Base-by-base conservation (phyloP, 1,284 basidiomycete genomes). In the Rhodotorula sp. region DNA sequence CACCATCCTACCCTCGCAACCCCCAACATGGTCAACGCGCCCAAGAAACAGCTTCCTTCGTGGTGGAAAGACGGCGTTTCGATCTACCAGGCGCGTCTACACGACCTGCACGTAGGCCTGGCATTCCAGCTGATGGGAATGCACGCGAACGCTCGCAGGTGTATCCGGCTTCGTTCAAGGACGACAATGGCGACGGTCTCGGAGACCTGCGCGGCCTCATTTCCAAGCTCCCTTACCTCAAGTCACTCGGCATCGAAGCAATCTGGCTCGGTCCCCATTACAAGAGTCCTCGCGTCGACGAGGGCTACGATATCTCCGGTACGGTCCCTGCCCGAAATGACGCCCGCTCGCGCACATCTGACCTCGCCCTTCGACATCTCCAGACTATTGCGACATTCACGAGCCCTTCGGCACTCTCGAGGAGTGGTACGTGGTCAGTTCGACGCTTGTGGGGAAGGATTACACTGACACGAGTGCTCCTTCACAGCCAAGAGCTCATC, bases 241-340 rank as follows among this genome's bases (percentile, higher is more conserved):
- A 87, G 76, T 84, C 86, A 69, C 84, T 92, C 14, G 90, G 90
- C 7, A 85, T 88, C 29, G 88, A 91, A 77, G 86, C 90, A 2
- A 80, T 91, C 46, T 92, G 90, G 90, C 82, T 91, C 46, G 87
- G 85, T 8, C 90, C 91, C 29, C 89, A 91, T 71, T 91, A 90
- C 81, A 85, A 85, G 65, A 88, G 86, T 6, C 89, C 87, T 1
- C 58, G 65, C 4, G 49, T 61, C 7, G 65, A 67, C 43, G 65
- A 86, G 31, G 90, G 89, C 48, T 86, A 90, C 79, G 89, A 90
- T 78, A 90, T 90, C 51, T n/a, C 68, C 88, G 39, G 39, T 43
- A 14, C 39, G 39, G 6, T 14, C 39, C 12, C 10, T 14, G 6
- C 12, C 39, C 39, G 12, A 14, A 10, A 14, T 43, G 39, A 43